Evolutionary conservation across 345 rosid species (phyloP), one percentile per base, ranked within the genome.

Genomic region (Turritis glabra): DNA sequence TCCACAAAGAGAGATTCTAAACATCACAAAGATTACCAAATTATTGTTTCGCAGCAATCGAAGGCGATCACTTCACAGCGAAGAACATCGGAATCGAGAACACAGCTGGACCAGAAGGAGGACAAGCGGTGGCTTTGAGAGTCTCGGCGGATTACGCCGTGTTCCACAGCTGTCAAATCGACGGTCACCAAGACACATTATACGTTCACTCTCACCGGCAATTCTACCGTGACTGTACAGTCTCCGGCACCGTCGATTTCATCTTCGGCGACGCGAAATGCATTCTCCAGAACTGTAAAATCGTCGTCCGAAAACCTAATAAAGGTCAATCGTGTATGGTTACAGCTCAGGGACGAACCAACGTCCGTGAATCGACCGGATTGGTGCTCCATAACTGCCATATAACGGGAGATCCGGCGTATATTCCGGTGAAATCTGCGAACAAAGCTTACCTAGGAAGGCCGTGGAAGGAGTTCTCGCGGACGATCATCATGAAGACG

Each of bases 91-190:
- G 86, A 61, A 81, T 89, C 38, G 87, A 88, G 82, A 92, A 92
- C 88, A 67, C 81, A 1, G 92, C 93, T 0, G 93, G 90, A 40
- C 82, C 89, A 5, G 12, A 51, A 5, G 88, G 86, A 67, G 82
- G 72, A 50, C 96, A 89, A 48, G 92, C 97, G 0, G 97, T 92
- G 33, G 97, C 96, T 0, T 71, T 92, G 12, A 76, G 87, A n/a
- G 85, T 87, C 5, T 79, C 83, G 14, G 67, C 86, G 1, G 90
- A 92, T 52, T 67, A 11, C 73, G 71, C 93, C 30, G 66, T 84
- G 3, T 84, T 90, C 81, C 67, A 78, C 79, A 82, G 69, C 74
- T 88, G 91, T 82, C 83, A 76, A 7, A 80, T 92, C 55, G 85
- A 85, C 40, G 96, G 86, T 1, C 80, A 79, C 84, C 92, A 88